A percentile compares a stretch with the other conserved stretches of the same genome.
These are phyloP conservation scores for Heritiera littoralis DNA, from an alignment of 345 rosid species.

Conservation along the genomic window DNA sequence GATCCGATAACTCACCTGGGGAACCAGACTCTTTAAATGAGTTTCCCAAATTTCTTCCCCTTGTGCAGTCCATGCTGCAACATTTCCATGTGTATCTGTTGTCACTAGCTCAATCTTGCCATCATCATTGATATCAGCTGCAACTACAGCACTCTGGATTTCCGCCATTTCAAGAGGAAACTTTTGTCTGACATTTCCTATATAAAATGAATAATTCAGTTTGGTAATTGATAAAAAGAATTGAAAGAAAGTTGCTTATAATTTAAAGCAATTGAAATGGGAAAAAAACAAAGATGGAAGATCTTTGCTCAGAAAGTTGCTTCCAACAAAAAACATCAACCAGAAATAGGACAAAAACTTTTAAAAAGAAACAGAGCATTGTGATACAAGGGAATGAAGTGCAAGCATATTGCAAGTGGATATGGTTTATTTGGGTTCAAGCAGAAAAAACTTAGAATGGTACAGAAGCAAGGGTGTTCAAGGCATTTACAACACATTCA, in stretches of 20 bases:
- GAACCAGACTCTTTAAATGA: conserved; percentile 87
- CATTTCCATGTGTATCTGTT: conserved; percentile 93
- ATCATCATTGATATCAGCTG: conserved; percentile 98
- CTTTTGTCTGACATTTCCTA: conserved; percentile 79
- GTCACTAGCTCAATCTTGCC: conserved; percentile 97
- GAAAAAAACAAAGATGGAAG: neutral
- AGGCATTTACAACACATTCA: conserved; percentile 1
- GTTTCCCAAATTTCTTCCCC: conserved; percentile 88
- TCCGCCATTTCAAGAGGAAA: conserved; percentile 99
- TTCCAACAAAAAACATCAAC: neutral
- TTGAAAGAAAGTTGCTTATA: conserved; percentile 26
- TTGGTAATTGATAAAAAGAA: conserved; percentile 20
- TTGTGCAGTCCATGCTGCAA: conserved; percentile 97
- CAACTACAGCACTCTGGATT: conserved; percentile 93
- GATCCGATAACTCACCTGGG: conserved; percentile 63
- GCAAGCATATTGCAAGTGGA: neutral
- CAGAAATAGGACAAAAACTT: neutral
- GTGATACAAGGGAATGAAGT: neutral
- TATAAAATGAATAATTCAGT: conserved; percentile 26
- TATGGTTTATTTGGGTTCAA: neutral
- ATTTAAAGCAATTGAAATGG: conserved; percentile 16
- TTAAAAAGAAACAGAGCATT: neutral
- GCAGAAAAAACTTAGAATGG: neutral
- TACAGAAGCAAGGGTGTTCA: neutral
- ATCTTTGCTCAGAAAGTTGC: neutral